Percentiles rank a stretch among this genome's conserved stretches.
phyloP scores from a whole-genome alignment of 192 early-diverging fungal genomes.

The Coemansia sp. region DNA sequence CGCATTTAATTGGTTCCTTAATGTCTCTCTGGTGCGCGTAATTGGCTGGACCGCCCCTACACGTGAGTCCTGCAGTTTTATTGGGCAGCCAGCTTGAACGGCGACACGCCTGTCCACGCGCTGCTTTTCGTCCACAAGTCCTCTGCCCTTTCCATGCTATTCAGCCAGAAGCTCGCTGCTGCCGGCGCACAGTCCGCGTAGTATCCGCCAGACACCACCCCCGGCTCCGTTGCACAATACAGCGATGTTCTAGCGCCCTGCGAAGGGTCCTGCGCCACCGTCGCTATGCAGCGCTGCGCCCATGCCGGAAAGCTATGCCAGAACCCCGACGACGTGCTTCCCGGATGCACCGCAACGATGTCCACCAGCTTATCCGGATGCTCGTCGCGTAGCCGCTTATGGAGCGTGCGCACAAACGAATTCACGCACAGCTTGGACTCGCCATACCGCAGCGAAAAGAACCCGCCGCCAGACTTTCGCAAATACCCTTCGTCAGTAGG shows the following conservation, averaged over 20 bases:
- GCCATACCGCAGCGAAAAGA: slow-evolving; percentile 49
- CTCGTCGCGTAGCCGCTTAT: slow-evolving; percentile 13
- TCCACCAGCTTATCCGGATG: too few relatives aligned
- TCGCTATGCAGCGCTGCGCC: slow-evolving; percentile 38
- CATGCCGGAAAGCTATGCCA: slow-evolving; percentile 38
- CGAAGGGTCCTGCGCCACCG: slow-evolving; percentile 36
- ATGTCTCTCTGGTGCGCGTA: too few relatives aligned
- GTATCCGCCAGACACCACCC: slow-evolving; percentile 37
- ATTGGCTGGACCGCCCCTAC: neutral
- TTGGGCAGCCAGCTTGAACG: slow-evolving; percentile 4
- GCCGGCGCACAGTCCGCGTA: slow-evolving; percentile 41
- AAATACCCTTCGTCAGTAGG: slow-evolving; percentile 44
- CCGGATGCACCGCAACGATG: slow-evolving; percentile 42
- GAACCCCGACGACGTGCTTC: slow-evolving; percentile 45
- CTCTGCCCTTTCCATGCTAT: slow-evolving; percentile 15
- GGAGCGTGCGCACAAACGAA: slow-evolving; percentile 39
- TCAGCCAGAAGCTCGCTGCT: slow-evolving; percentile 33
- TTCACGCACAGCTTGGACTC: slow-evolving; percentile 50
- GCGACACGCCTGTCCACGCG: slow-evolving; percentile 44
- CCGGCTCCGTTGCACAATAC: slow-evolving; percentile 41
- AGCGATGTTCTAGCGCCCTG: slow-evolving; percentile 46
- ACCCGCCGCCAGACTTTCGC: slow-evolving; percentile 29
- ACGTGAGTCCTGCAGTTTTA: slow-evolving; percentile 1
- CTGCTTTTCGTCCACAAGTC: slow-evolving; percentile 47
- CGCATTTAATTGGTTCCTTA: slow-evolving; percentile 20